phyloP scores from a whole-genome alignment of 2,329 filamentous ascomycete species.

The Hypoxylon sp. region DNA sequence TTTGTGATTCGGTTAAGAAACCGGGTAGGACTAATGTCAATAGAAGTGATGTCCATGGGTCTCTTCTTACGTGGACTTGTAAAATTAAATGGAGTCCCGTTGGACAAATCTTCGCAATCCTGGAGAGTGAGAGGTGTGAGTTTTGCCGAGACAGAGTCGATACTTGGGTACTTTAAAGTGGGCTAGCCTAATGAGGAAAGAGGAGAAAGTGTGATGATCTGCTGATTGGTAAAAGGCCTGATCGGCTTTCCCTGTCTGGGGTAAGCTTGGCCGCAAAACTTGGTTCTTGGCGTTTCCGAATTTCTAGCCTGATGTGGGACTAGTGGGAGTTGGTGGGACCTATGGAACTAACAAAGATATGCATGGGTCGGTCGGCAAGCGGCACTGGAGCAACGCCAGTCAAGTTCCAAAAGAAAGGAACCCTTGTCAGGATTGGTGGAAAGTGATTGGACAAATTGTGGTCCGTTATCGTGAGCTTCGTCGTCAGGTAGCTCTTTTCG shows the following conservation, averaged over 20 bases:
- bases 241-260: conserved; percentile 33
- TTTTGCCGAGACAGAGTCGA: conserved; percentile 20
- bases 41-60: conserved; percentile 8
- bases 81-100: conserved; percentile 5
- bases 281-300: conserved; percentile 39
- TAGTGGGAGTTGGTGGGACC: too few relatives aligned
- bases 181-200: conserved; percentile 40
- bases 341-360: conserved; percentile 9
- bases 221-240: conserved; percentile 32
- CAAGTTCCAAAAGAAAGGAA: conserved; percentile 31
- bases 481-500: conserved; percentile 30
- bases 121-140: not conserved
- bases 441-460: conserved; percentile 35
- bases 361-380: conserved; percentile 35
- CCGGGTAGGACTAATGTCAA: conserved; percentile 17
- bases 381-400: conserved; percentile 41
- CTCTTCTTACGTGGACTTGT: conserved; percentile 14
- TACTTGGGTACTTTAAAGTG: conserved; percentile 20
- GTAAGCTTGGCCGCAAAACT: conserved; percentile 26
- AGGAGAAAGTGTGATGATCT: conserved; percentile 4
- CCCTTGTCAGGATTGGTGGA: conserved; percentile 28
- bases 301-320: conserved; percentile 36
- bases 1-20: conserved; percentile 12
- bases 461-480: conserved; percentile 44
- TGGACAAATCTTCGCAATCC: conserved; percentile 16